Percentiles rank a stretch among this genome's conserved stretches.
These are phyloP conservation scores for Plasmodium cynomolgi DNA, from an alignment of 169 alveolate species.

Conservation along the genomic window DNA sequence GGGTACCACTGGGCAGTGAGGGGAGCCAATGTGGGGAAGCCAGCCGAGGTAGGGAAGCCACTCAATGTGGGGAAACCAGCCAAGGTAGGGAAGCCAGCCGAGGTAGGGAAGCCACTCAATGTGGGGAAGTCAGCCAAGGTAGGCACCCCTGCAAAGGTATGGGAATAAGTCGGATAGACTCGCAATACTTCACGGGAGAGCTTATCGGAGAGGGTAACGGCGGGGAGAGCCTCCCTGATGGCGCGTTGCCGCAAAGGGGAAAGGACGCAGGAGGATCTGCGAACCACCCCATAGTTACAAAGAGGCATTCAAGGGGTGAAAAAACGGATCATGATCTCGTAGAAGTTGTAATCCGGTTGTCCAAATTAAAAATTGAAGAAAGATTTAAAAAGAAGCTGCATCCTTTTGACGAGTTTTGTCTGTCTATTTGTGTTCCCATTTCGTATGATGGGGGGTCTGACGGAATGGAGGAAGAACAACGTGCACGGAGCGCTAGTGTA, in stretches of 20 bases:
- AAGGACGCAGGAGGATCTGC: neutral
- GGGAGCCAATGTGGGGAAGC: neutral
- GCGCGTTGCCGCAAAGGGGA: neutral
- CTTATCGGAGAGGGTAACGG: neutral
- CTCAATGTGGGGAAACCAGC: neutral
- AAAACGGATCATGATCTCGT: neutral
- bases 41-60: neutral
- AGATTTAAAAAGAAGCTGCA: neutral
- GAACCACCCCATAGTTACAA: neutral
- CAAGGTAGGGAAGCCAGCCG: neutral
- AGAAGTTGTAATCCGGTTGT: neutral
- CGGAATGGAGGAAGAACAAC: neutral
- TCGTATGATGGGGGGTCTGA: neutral
- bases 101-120: neutral
- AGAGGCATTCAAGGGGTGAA: slow-evolving; percentile 1
- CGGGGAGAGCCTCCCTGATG: neutral
- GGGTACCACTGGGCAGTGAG: too few relatives aligned
- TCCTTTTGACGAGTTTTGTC: neutral
- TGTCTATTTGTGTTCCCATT: slow-evolving; percentile 30
- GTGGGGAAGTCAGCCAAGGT: neutral
- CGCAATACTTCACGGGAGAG: neutral
- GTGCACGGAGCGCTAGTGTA: neutral
- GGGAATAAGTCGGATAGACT: neutral
- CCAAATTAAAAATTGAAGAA: slow-evolving; percentile 7
- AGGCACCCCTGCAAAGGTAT: neutral